These are phyloP conservation scores for Pseudopyrenochaeta lycopersici DNA, from an alignment of 2,329 filamentous ascomycete genomes.

Conservation along the genomic window DNA sequence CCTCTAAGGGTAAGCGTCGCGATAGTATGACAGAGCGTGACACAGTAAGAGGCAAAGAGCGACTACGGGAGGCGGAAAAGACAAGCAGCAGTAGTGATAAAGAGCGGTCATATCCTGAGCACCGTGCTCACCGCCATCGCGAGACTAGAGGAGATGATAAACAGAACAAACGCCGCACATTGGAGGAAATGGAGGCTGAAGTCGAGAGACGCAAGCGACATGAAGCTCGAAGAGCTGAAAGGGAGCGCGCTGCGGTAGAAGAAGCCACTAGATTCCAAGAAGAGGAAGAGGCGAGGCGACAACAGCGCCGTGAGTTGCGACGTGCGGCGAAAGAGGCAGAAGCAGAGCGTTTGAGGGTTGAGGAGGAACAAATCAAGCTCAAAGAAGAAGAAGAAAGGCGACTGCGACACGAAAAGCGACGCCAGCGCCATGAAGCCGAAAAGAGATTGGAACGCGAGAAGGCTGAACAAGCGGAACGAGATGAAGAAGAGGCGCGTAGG, in stretches of 20 bases:
- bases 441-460: slow-evolving; percentile 17
- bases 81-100: slow-evolving; percentile 35
- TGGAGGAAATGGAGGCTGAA: slow-evolving; percentile 38
- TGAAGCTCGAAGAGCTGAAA: slow-evolving; percentile 39
- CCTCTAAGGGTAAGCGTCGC: slow-evolving; percentile 36
- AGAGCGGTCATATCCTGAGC: slow-evolving; percentile 38
- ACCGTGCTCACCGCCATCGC: slow-evolving; percentile 36
- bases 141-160: slow-evolving; percentile 38
- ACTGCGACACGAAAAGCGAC: slow-evolving; percentile 36
- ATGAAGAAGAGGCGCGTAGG: slow-evolving; percentile 28
- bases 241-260: slow-evolving; percentile 34
- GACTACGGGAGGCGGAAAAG: slow-evolving; percentile 29
- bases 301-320: slow-evolving; percentile 40
- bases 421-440: slow-evolving; percentile 37
- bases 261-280: slow-evolving; percentile 32
- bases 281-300: slow-evolving; percentile 34
- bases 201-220: slow-evolving; percentile 37
- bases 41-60: slow-evolving; percentile 25
- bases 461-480: slow-evolving; percentile 18
- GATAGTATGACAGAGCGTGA: slow-evolving; percentile 47
- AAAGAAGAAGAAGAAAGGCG: slow-evolving; percentile 39
- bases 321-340: slow-evolving; percentile 34
- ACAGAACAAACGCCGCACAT: slow-evolving; percentile 36
- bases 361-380: slow-evolving; percentile 29
- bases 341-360: slow-evolving; percentile 25